A percentile compares a stretch with the other conserved stretches of the same genome.
Conservation (phyloP, 495 filamentous ascomycete species). For the Cercophora scortea region DNA sequence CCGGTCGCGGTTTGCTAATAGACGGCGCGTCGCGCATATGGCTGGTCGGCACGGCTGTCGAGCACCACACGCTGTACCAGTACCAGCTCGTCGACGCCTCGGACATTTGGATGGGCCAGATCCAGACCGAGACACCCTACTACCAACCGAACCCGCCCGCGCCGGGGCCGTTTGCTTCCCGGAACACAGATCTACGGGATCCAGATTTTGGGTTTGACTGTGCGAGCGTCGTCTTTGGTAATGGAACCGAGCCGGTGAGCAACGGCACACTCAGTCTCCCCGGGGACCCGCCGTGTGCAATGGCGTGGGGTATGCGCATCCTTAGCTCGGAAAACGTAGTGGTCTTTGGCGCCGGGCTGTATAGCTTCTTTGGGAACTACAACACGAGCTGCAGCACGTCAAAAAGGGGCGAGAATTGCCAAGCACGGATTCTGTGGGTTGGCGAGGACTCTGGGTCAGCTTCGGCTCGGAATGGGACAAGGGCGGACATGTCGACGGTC, state of each 20-base stretch:
- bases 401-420: constrained; percentile 61
- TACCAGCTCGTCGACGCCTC: constrained; percentile 73
- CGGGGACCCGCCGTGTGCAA: constrained; percentile 34
- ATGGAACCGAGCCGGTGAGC: constrained; percentile 43
- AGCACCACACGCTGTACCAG: constrained; percentile 79
- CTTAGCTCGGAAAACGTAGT: constrained; percentile 54
- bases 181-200: constrained; percentile 57
- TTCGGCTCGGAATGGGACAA: background rate
- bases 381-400: constrained; percentile 61
- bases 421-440: constrained; percentile 57
- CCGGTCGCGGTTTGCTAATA: constrained; percentile 74
- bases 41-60: constrained; percentile 69
- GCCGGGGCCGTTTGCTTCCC: constrained; percentile 53
- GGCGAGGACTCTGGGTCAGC: background rate
- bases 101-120: constrained; percentile 74
- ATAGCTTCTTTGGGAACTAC: constrained; percentile 83
- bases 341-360: constrained; percentile 69
- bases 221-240: constrained; percentile 32
- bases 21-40: constrained; percentile 51
- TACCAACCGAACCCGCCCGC: constrained; percentile 77
- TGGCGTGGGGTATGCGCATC: constrained; percentile 74
- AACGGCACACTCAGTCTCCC: constrained; percentile 18
- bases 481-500: background rate
- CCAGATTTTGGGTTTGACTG: constrained; percentile 54
- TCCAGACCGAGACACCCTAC: constrained; percentile 89